A percentile compares a stretch with the other conserved stretches of the same genome.
Evolutionary conservation across 2,329 filamentous ascomycete genomes (phyloP).

Genomic region (Macroventuria anomochaeta): DNA sequence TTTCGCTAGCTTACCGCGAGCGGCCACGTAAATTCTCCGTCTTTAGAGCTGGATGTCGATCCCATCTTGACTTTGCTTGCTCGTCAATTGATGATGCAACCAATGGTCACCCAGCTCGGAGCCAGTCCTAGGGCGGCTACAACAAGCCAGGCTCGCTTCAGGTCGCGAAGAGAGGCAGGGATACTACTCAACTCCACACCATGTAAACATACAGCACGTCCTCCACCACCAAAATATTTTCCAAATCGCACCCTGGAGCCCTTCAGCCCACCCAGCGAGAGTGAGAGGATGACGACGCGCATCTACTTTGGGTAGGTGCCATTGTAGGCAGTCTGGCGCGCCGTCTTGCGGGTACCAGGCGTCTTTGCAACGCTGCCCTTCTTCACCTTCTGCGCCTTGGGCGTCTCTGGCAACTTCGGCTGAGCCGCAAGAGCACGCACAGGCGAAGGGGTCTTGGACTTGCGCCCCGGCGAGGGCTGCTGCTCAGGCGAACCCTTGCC

Average conservation of each 20-base stretch:
- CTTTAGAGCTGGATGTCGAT: too few relatives aligned
- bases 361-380: background rate
- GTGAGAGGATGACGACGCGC: background rate
- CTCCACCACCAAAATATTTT: background rate
- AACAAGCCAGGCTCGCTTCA: background rate
- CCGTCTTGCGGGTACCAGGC: background rate
- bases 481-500: background rate
- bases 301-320: background rate
- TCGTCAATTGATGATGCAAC: too few relatives aligned
- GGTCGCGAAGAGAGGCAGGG: background rate
- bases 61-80: too few relatives aligned
- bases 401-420: background rate
- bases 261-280: background rate
- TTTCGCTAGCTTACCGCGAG: too few relatives aligned
- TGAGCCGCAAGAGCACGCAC: too few relatives aligned
- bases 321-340: background rate
- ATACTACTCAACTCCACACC: background rate
- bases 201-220: too few relatives aligned
- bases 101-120: background rate
- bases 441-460: too few relatives aligned
- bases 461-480: too few relatives aligned
- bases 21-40: too few relatives aligned
- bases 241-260: background rate
- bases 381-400: background rate
- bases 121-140: conserved; percentile 1